Base-by-base conservation (phyloP, 2,329 filamentous ascomycete species). In the Pseudocercospora cruenta region DNA sequence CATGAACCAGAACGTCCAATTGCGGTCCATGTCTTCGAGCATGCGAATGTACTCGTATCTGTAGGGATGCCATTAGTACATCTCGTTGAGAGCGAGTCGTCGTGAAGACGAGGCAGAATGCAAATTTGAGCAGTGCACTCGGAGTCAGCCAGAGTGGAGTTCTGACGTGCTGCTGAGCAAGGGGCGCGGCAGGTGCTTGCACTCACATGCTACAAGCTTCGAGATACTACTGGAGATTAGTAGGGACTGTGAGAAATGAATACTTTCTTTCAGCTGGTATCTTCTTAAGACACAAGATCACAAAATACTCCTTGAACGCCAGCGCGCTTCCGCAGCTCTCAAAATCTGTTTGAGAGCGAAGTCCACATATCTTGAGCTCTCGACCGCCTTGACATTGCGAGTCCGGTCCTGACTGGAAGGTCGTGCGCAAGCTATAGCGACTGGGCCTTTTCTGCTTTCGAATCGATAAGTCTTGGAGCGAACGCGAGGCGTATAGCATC, bases 201-300 rank as follows among this genome's bases (percentile, higher is more conserved):
- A 16, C 12, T 36, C 33, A 36, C 33, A 36, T 36, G 33, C 33
- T 16, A 12, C 33, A 36, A 36, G 33, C 4, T 36, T 5, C 12
- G 33, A 4, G 3, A 16, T 36, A 36, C 33, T 36, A 36, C 33
- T 14, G 33, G 33, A 36, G 4, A 4, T 36, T 36, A 36, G 33
- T 36, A 22, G 22, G 26, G 26, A 14, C 55, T 45, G 55, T 10
- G 19, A 58, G 3, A 22, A 24, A 21, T 9, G 31, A 53, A n/a
- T 60, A 24, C 58, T 60, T 60, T 24, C 31, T 60, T 60, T 60
- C 10, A 12, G 9, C 24, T 51, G 58, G 58, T 60, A 60, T 60
- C 58, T 60, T 33, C 2, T 28, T 21, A 33, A 47, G 24, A 36
- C 43, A 60, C 26, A 53, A 31, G 0, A n/a, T 26, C 58, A 53